These are phyloP conservation scores for Pichia californica DNA, from an alignment of 805 yeast genomes.

Conservation along the genomic window DNA sequence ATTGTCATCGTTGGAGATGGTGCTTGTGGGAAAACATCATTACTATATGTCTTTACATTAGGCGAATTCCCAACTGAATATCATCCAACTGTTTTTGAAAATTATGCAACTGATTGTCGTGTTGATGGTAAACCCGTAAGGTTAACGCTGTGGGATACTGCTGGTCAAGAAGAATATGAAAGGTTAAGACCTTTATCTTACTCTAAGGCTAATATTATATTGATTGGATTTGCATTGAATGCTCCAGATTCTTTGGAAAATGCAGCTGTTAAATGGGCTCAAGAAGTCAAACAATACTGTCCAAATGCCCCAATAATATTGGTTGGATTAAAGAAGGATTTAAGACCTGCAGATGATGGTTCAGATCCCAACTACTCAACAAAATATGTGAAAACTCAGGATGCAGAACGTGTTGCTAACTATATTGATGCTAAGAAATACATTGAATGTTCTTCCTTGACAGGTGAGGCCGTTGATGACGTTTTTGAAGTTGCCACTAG, in stretches of 20 bases:
- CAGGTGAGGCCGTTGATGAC: slow-evolving; percentile 94
- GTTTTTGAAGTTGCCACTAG: slow-evolving; percentile 89
- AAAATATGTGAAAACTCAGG: slow-evolving; percentile 45
- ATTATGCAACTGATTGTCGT: slow-evolving; percentile 88
- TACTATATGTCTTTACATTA: slow-evolving; percentile 82
- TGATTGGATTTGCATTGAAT: slow-evolving; percentile 82
- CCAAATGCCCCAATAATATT: slow-evolving; percentile 72
- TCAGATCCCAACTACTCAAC: slow-evolving; percentile 28
- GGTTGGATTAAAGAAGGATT: slow-evolving; percentile 81
- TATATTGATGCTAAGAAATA: slow-evolving; percentile 78
- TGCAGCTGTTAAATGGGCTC: slow-evolving; percentile 82
- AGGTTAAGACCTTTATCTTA: slow-evolving; percentile 83
- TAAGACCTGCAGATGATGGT: slow-evolving; percentile 41
- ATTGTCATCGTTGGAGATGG: slow-evolving; percentile 93
- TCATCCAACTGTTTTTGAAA: slow-evolving; percentile 92
- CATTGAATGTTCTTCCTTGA: slow-evolving; percentile 83
- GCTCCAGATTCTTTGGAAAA: slow-evolving; percentile 79
- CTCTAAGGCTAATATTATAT: slow-evolving; percentile 77
- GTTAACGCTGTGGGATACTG: slow-evolving; percentile 90
- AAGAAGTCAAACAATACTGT: slow-evolving; percentile 73
- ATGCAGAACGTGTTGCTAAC: slow-evolving; percentile 66
- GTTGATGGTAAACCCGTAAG: slow-evolving; percentile 91
- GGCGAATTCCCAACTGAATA: slow-evolving; percentile 92
- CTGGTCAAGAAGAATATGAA: slow-evolving; percentile 95
- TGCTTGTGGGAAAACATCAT: slow-evolving; percentile 89